A percentile compares a stretch with the other conserved stretches of the same genome.
Evolutionary conservation across 208 protist genomes (phyloP).

Genomic region (Porcisia hertigi): DNA sequence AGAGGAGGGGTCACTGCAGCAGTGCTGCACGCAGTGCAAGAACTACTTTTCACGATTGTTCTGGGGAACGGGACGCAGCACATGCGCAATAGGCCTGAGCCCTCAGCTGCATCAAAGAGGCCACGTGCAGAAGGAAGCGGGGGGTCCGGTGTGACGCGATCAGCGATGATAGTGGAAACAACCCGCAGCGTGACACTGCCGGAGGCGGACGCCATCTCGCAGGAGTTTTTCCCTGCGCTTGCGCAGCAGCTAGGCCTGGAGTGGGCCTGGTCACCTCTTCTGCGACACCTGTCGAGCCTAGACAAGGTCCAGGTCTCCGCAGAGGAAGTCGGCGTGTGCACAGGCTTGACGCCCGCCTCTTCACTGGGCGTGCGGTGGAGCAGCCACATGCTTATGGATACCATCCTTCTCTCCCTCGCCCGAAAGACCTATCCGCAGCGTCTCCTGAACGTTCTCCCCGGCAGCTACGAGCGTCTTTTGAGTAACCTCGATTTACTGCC

Average conservation of each 20-base stretch:
- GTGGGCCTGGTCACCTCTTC: conserved; percentile 80
- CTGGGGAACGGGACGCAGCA: conserved; percentile 35
- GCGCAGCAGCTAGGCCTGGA: conserved; percentile 80
- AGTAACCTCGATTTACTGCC: conserved; percentile 34
- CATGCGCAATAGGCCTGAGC: conserved; percentile 32
- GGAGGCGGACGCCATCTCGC: conserved; percentile 65
- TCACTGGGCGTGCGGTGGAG: conserved; percentile 37
- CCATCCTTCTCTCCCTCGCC: conserved; percentile 42
- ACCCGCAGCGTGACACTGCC: conserved; percentile 44
- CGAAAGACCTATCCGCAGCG: conserved; percentile 65
- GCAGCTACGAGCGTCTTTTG: conserved; percentile 58
- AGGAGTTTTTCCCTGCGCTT: conserved; percentile 59
- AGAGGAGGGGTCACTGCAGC: background rate
- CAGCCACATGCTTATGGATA: conserved; percentile 46
- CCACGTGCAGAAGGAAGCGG: background rate
- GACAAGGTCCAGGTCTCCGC: conserved; percentile 41
- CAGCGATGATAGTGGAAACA: conserved; percentile 28
- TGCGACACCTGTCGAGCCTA: conserved; percentile 48
- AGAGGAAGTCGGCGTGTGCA: background rate
- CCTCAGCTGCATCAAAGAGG: conserved; percentile 6
- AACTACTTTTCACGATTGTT: conserved; percentile 66
- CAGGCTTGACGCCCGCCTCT: background rate
- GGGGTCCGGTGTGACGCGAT: background rate
- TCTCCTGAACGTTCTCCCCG: conserved; percentile 60
- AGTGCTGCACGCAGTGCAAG: conserved; percentile 55